phyloP scores from a whole-genome alignment of 2,329 filamentous ascomycete species.

The Pseudopyrenochaeta lycopersici region DNA sequence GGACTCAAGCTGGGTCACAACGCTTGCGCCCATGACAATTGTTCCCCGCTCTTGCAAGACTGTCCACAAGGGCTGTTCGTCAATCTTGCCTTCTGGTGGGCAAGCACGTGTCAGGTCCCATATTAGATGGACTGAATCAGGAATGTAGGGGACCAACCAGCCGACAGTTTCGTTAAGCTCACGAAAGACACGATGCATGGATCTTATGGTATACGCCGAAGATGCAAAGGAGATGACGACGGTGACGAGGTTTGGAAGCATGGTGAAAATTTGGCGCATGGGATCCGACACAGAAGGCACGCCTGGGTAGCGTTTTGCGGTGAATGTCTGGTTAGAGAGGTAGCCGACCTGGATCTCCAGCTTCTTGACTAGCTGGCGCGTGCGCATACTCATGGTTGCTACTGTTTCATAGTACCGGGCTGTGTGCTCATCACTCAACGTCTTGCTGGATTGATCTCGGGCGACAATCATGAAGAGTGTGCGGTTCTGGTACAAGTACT shows the following conservation, averaged over 20 bases:
- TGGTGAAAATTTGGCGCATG: constrained; percentile 12
- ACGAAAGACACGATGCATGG: neutral
- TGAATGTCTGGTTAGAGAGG: constrained; percentile 6
- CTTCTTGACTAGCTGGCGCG: constrained; percentile 15
- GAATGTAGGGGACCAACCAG: constrained; percentile 9
- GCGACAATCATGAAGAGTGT: constrained; percentile 19
- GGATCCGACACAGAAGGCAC: constrained; percentile 2
- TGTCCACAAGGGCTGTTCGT: constrained; percentile 7
- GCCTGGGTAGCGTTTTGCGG: neutral
- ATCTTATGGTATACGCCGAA: neutral
- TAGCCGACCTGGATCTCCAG: constrained; percentile 21
- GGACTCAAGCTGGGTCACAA: neutral
- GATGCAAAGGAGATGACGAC: constrained; percentile 12
- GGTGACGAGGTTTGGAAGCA: constrained; percentile 13
- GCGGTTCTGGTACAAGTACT: constrained; percentile 22
- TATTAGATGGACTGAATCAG: neutral
- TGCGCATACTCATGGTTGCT: constrained; percentile 8
- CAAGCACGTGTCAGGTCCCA: constrained; percentile 2
- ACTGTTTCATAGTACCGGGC: constrained; percentile 10
- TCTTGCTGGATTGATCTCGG: constrained; percentile 1
- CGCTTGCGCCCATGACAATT: neutral
- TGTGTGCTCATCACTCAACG: constrained; percentile 2
- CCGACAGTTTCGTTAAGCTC: constrained; percentile 5
- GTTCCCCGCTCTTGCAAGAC: constrained; percentile 7
- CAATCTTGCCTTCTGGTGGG: neutral